Evolutionary conservation across 257 asterid species (phyloP).

Genomic region (Coffea eugenioides): DNA sequence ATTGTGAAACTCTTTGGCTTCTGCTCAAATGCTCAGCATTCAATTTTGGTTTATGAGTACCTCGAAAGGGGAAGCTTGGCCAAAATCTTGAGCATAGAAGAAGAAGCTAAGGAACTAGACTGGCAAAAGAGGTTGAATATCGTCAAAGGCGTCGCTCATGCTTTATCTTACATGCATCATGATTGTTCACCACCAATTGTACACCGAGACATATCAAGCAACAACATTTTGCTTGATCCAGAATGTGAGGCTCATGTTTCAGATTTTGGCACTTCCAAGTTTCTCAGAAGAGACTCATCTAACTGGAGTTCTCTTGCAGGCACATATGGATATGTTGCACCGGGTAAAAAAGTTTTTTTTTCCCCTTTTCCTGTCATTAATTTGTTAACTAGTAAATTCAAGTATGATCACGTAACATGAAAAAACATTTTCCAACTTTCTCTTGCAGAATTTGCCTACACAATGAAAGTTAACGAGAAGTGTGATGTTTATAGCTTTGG

Average conservation of each 20-base stretch:
- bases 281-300: neutral
- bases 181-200: no score
- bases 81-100: constrained; percentile 13
- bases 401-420: no score
- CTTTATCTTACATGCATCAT: no score
- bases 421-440: no score
- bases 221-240: neutral
- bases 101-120: constrained; percentile 21
- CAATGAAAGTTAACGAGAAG: constrained; percentile 23
- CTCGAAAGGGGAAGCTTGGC: neutral
- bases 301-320: constrained; percentile 25
- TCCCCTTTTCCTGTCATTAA: constrained; percentile 23
- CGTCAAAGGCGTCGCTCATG: no score
- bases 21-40: constrained; percentile 1
- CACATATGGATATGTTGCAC: constrained; percentile 32
- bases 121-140: constrained; percentile 11
- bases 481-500: constrained; percentile 49
- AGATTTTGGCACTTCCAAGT: neutral
- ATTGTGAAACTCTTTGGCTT: neutral
- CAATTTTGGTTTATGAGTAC: no score
- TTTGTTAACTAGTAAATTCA: constrained; percentile 1
- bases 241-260: constrained; percentile 1
- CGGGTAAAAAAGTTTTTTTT: no score
- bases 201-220: no score
- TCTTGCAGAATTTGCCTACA: constrained; percentile 27